Conservation (phyloP, 352 stramenopile genomes). For the Discostella stelligera region DNA sequence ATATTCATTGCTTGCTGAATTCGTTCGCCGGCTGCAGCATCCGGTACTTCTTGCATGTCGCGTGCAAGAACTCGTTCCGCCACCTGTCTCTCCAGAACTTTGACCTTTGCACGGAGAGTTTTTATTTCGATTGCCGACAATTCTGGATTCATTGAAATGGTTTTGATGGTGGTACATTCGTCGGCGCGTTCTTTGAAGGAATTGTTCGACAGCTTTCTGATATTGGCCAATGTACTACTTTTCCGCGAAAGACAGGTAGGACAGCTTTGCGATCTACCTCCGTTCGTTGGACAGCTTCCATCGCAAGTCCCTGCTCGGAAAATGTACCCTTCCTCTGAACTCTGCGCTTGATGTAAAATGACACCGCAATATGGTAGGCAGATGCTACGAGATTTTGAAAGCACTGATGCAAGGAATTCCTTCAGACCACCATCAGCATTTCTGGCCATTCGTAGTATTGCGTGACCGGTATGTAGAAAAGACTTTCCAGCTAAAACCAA, state of each 20-base stretch:
- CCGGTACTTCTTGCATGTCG: not conserved
- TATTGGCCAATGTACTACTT: not conserved
- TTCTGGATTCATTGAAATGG: conserved; percentile 8
- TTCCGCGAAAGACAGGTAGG: not conserved
- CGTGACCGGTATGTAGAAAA: no score
- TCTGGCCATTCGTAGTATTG: no score
- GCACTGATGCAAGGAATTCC: not conserved
- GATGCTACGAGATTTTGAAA: not conserved
- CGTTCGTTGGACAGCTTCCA: not conserved
- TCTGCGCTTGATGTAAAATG: not conserved
- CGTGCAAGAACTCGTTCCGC: not conserved
- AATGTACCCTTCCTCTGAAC: not conserved
- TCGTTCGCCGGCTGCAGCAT: not conserved
- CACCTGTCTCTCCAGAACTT: no score
- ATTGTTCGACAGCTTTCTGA: no score
- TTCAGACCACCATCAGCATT: not conserved
- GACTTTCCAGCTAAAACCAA: no score
- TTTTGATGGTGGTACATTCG: not conserved
- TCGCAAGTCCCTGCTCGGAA: conserved; percentile 3
- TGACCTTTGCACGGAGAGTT: not conserved
- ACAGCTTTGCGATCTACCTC: not conserved
- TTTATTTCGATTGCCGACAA: not conserved
- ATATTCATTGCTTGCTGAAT: not conserved
- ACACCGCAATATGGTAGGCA: conserved; percentile 1
- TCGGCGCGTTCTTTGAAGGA: not conserved